Percentiles rank a stretch among this genome's conserved stretches.
These are phyloP conservation scores for Exophiala alcalophila DNA, from an alignment of 2,329 filamentous ascomycete genomes.

Conservation along the genomic window DNA sequence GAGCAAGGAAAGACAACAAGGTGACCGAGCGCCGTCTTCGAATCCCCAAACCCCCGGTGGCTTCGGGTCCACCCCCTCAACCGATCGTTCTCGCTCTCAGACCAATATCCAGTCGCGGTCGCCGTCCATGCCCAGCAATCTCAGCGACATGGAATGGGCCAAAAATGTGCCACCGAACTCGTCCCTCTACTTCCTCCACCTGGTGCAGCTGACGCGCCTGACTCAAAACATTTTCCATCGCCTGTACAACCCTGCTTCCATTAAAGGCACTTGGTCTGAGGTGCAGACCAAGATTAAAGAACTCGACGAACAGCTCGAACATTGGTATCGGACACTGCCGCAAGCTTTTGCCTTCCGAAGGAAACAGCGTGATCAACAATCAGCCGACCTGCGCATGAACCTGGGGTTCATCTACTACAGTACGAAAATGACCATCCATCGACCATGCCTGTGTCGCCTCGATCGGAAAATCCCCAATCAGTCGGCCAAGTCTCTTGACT, in stretches of 20 bases:
- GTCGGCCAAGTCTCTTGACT: conserved; percentile 33
- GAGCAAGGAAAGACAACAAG: conserved; percentile 35
- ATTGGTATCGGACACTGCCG: conserved; percentile 41
- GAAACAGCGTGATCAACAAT: conserved; percentile 31
- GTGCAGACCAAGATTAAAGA: conserved; percentile 37
- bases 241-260: conserved; percentile 40
- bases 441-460: conserved; percentile 47
- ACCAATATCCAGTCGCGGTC: conserved; percentile 25
- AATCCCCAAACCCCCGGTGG: conserved; percentile 25
- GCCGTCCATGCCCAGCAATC: conserved; percentile 18
- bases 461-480: conserved; percentile 36
- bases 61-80: conserved; percentile 17
- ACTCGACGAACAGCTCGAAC: conserved; percentile 38
- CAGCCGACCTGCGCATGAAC: conserved; percentile 40
- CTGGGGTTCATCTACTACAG: conserved; percentile 47
- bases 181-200: conserved; percentile 41
- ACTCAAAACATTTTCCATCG: conserved; percentile 38
- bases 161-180: conserved; percentile 37
- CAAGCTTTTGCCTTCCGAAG: conserved; percentile 37
- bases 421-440: conserved; percentile 43
- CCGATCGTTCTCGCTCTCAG: conserved; percentile 21
- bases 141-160: conserved; percentile 29
- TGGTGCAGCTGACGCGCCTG: conserved; percentile 38
- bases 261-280: conserved; percentile 37
- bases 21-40: conserved; percentile 31